Evolutionary conservation across 345 rosid species (phyloP).

Genomic region (Rhodomyrtus tomentosa): DNA sequence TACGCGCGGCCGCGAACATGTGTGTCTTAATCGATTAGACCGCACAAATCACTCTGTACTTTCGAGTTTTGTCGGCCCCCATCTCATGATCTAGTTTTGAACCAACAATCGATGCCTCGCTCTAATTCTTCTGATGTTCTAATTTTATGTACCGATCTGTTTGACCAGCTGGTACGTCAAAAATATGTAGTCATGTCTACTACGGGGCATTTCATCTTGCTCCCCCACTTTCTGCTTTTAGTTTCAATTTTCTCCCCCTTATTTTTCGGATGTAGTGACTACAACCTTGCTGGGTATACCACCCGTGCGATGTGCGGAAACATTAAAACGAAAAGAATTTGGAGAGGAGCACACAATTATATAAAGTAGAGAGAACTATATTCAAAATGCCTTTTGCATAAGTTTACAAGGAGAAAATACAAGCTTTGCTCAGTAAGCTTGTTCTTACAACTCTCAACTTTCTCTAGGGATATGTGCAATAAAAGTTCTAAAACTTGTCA

Average conservation of each 20-base stretch:
- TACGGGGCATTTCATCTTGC: not conserved
- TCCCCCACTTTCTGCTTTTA: not conserved
- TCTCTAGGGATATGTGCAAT: no score
- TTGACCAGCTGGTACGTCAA: not conserved
- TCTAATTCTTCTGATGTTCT: not conserved
- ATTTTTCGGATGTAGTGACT: no score
- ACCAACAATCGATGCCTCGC: fast-evolving
- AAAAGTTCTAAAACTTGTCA: no score
- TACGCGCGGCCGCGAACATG: not conserved
- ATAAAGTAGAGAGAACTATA: no score
- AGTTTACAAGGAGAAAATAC: no score
- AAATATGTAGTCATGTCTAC: not conserved
- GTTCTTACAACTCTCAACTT: no score
- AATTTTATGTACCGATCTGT: not conserved
- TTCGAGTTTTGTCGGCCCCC: not conserved
- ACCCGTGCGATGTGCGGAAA: no score
- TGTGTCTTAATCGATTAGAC: not conserved
- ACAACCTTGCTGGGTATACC: no score
- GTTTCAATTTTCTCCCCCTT: not conserved
- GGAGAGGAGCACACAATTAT: no score
- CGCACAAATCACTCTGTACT: not conserved
- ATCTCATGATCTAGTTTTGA: not conserved
- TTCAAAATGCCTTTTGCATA: no score
- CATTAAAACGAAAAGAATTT: no score
- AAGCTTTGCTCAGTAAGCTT: no score